A percentile compares a stretch with the other conserved stretches of the same genome.
Conservation (phyloP, 2,329 filamentous ascomycete genomes). For the Colletotrichum chlorophyti region DNA sequence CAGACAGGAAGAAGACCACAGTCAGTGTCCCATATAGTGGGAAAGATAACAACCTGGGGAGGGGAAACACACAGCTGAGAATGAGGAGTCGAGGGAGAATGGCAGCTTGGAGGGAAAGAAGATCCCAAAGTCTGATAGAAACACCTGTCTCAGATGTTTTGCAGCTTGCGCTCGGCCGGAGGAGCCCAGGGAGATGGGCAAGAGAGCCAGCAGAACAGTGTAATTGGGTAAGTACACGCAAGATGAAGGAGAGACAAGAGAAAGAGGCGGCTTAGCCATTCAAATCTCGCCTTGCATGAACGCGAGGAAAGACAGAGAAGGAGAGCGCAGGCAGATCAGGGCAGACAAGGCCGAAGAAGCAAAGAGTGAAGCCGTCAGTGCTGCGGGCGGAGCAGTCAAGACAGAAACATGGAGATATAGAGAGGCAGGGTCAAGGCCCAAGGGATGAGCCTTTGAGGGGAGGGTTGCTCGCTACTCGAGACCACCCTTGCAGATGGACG, state of each 20-base stretch:
- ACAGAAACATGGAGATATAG: background rate
- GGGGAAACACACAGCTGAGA: background rate
- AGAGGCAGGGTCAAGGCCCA: background rate
- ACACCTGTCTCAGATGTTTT: conserved; percentile 16
- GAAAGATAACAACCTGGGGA: background rate
- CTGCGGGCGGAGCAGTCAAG: background rate
- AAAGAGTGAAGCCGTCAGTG: conserved; percentile 12
- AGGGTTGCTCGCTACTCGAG: conserved; percentile 3
- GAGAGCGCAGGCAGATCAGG: conserved; percentile 1
- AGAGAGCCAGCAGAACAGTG: background rate
- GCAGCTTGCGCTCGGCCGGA: conserved; percentile 10
- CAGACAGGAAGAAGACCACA: background rate
- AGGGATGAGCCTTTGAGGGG: background rate
- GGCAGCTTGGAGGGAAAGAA: conserved; percentile 3
- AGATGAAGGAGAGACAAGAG: conserved; percentile 21
- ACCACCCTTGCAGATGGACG: conserved; percentile 22
- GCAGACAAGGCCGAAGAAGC: conserved; percentile 10
- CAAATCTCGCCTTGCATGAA: conserved; percentile 18
- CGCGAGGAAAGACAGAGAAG: conserved; percentile 19
- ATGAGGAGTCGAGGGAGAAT: background rate
- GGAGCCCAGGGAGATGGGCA: conserved; percentile 18
- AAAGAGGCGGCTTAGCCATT: background rate
- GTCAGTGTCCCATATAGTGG: too few species aligned
- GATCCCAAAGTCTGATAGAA: background rate
- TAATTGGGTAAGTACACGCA: conserved; percentile 3